Percentiles rank a stretch among this genome's conserved stretches.
Conservation (phyloP, 75 land plant genomes). For the Ceratopteris richardii region DNA sequence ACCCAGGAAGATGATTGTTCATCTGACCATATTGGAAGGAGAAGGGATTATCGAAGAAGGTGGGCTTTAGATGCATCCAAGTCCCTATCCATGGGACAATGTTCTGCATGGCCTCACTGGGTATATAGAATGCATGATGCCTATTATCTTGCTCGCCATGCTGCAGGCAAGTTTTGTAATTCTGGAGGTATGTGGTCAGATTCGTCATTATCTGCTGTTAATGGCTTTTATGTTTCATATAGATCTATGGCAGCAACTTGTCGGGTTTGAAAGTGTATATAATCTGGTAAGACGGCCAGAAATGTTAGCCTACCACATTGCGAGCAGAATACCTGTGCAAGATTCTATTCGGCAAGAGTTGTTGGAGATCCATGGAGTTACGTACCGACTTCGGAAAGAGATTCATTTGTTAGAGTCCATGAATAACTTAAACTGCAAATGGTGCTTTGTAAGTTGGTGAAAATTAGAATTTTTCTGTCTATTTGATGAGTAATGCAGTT, state of each 20-base stretch:
- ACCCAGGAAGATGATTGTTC: too few species aligned
- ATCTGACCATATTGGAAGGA: too few species aligned
- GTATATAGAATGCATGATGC: constrained; percentile 92
- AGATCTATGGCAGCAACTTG: constrained; percentile 87
- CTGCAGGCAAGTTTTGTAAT: constrained; percentile 51
- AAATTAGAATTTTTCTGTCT: too few species aligned
- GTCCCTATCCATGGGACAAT: constrained; percentile 33
- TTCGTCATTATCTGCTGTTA: not conserved
- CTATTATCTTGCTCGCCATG: constrained; percentile 65
- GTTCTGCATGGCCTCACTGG: constrained; percentile 86
- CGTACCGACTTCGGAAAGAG: constrained; percentile 72
- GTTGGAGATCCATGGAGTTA: constrained; percentile 75
- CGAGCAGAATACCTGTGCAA: constrained; percentile 82
- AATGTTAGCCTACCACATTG: constrained; percentile 75
- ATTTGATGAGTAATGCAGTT: too few species aligned
- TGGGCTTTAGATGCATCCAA: constrained; percentile 28
- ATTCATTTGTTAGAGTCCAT: constrained; percentile 71
- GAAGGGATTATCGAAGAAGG: constrained; percentile 38
- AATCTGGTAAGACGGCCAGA: constrained; percentile 57
- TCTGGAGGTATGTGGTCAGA: too few species aligned
- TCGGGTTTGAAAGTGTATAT: constrained; percentile 65
- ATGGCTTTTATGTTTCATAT: constrained; percentile 9
- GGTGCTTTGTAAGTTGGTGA: constrained; percentile 49
- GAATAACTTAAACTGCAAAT: constrained; percentile 65
- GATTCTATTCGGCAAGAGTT: constrained; percentile 84